These are phyloP conservation scores for Podaxis pistillaris DNA, from an alignment of 768 basidiomycete species.

Conservation along the genomic window DNA sequence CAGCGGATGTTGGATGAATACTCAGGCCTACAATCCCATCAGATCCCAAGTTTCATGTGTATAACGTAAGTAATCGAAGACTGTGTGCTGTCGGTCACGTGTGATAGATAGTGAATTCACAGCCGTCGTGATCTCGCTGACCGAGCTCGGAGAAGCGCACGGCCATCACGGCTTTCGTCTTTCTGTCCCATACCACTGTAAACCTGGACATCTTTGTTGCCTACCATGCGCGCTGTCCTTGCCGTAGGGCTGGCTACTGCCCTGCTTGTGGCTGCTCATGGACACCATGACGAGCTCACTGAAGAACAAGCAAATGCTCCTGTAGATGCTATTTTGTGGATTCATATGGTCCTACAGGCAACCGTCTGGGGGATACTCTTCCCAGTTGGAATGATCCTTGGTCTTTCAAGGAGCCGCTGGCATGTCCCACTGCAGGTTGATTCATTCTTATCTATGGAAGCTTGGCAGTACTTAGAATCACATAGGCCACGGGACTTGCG, in stretches of 20 bases:
- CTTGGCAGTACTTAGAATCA: neutral
- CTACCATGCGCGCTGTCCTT: conserved; percentile 3
- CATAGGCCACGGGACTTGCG: conserved; percentile 61
- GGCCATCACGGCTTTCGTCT: neutral
- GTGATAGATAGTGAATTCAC: no score
- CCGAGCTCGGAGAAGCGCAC: no score
- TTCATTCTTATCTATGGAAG: conserved; percentile 3
- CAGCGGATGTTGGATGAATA: neutral
- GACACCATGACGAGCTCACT: conserved; percentile 59
- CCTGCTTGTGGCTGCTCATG: conserved; percentile 43
- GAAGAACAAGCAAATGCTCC: conserved; percentile 66
- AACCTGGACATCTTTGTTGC: neutral
- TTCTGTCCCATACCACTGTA: neutral
- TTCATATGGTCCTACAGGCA: conserved; percentile 80
- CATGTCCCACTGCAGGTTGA: conserved; percentile 86
- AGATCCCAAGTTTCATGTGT: neutral
- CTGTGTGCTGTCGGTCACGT: no score
- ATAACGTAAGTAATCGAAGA: no score
- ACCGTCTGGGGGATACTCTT: conserved; percentile 85
- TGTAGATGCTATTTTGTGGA: conserved; percentile 75
- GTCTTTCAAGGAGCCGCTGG: conserved; percentile 78
- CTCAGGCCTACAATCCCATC: neutral
- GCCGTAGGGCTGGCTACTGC: conserved; percentile 5
- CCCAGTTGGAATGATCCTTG: conserved; percentile 80
- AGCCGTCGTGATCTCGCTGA: no score